phyloP scores from a whole-genome alignment of 73 alveolate species.

The Tetrahymena thermophila region DNA sequence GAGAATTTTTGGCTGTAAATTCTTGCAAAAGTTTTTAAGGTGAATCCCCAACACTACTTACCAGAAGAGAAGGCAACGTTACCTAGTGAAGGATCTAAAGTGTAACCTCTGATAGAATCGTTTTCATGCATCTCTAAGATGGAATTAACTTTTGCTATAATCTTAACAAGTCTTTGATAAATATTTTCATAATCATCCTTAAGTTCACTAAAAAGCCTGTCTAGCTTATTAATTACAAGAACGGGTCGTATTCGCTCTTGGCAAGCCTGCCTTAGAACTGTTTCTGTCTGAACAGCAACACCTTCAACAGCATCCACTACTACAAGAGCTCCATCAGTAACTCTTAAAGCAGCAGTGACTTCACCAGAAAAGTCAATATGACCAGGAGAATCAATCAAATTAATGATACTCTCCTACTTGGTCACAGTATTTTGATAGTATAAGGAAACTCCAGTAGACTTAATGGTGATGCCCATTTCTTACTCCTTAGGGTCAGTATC shows the following conservation, averaged over 20 bases:
- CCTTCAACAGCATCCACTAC: too few species aligned
- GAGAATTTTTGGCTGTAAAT: conserved; percentile 83
- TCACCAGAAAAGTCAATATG: conserved; percentile 97
- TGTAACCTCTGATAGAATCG: conserved; percentile 55
- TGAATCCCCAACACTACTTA: conserved; percentile 90
- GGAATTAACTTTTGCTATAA: conserved; percentile 67
- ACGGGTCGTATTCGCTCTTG: too few species aligned
- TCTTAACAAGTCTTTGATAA: conserved; percentile 60
- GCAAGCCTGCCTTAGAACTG: too few species aligned
- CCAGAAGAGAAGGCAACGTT: conserved; percentile 93
- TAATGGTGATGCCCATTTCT: too few species aligned
- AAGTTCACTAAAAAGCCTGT: conserved; percentile 63
- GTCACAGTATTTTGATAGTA: too few species aligned
- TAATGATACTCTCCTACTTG: conserved; percentile 49
- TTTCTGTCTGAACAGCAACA: background rate
- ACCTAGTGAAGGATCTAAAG: conserved; percentile 70
- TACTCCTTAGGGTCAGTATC: conserved; percentile 54
- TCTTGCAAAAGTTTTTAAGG: conserved; percentile 74
- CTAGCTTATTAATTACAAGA: too few species aligned
- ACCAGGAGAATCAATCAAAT: conserved; percentile 97
- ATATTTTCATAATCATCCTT: conserved; percentile 79
- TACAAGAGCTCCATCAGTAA: too few species aligned
- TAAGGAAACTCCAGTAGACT: too few species aligned
- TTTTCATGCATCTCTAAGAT: conserved; percentile 67
- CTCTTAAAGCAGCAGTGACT: conserved; percentile 25